Conservation (phyloP, 805 yeast species). For the Saccharomycopsis sp. region DNA sequence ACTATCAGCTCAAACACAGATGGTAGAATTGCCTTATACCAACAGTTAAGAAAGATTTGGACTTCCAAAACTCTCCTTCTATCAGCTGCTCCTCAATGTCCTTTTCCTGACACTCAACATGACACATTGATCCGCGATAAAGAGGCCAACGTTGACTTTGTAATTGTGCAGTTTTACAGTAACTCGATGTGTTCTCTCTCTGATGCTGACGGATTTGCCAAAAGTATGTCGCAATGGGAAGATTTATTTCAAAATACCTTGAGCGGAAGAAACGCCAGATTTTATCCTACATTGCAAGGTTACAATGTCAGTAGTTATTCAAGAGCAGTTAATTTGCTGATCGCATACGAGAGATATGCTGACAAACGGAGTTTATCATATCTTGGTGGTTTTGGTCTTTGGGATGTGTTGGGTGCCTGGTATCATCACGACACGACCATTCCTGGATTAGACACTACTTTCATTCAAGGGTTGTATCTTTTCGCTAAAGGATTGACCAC, state of each 20-base stretch:
- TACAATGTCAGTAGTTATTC: constrained; percentile 3
- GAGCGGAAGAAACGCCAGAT: not conserved
- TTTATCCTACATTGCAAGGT: not conserved
- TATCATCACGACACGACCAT: constrained; percentile 3
- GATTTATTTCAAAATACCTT: not conserved
- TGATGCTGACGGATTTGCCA: too few relatives aligned
- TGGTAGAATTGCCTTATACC: constrained; percentile 3
- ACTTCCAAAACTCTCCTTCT: constrained; percentile 34
- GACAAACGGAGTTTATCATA: constrained; percentile 3
- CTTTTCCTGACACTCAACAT: constrained; percentile 43
- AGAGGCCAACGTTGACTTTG: constrained; percentile 40
- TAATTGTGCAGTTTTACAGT: constrained; percentile 61
- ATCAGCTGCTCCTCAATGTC: constrained; percentile 66
- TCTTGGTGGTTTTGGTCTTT: constrained; percentile 3
- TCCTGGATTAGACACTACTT: constrained; percentile 3
- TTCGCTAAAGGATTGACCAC: constrained; percentile 9
- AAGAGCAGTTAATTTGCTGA: constrained; percentile 5
- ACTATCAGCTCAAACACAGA: too few relatives aligned
- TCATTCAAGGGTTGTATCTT: constrained; percentile 4
- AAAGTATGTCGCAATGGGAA: too few relatives aligned
- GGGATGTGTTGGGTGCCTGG: constrained; percentile 7
- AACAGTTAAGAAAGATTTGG: constrained; percentile 5
- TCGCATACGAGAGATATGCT: not conserved
- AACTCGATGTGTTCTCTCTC: too few relatives aligned
- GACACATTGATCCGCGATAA: constrained; percentile 34